These are phyloP conservation scores for Xylaria telfairii DNA, from an alignment of 495 filamentous ascomycete species.

Conservation along the genomic window DNA sequence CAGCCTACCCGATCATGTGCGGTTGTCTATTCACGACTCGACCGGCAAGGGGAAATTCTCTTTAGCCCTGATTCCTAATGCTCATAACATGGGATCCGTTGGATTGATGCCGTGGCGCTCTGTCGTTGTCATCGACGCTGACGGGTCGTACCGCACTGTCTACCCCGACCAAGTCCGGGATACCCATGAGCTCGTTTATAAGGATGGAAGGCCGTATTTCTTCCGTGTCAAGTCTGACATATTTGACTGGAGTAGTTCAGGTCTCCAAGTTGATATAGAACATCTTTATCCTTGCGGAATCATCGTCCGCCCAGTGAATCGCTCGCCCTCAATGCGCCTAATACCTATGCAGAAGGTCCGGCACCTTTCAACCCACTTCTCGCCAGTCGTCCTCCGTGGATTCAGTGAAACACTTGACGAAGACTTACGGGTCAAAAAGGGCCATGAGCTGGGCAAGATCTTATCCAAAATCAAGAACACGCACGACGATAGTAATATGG, in stretches of 20 bases:
- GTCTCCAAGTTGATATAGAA: slow-evolving; percentile 5
- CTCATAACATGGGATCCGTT: slow-evolving; percentile 5
- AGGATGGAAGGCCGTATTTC: background rate
- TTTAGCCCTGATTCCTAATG: background rate
- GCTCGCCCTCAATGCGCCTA: slow-evolving; percentile 4
- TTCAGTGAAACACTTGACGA: slow-evolving; percentile 4
- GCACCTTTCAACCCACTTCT: slow-evolving; percentile 9
- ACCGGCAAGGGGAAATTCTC: slow-evolving; percentile 1
- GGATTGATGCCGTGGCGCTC: slow-evolving; percentile 18
- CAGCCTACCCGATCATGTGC: background rate
- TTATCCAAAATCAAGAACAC: background rate
- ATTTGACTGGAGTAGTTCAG: slow-evolving; percentile 6
- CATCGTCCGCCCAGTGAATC: slow-evolving; percentile 5
- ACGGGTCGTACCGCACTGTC: slow-evolving; percentile 15
- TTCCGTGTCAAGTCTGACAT: slow-evolving; percentile 11
- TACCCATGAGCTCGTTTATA: slow-evolving; percentile 15
- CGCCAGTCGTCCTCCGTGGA: slow-evolving; percentile 7
- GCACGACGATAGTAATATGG: background rate
- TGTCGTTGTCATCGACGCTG: background rate
- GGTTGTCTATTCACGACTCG: slow-evolving; percentile 16
- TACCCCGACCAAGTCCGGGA: slow-evolving; percentile 7
- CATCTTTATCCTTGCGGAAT: slow-evolving; percentile 17
- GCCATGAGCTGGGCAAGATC: background rate
- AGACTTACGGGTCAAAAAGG: background rate
- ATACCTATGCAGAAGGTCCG: slow-evolving; percentile 17